Evolutionary conservation across 768 basidiomycete species (phyloP).

Genomic region (Suillus lakei): DNA sequence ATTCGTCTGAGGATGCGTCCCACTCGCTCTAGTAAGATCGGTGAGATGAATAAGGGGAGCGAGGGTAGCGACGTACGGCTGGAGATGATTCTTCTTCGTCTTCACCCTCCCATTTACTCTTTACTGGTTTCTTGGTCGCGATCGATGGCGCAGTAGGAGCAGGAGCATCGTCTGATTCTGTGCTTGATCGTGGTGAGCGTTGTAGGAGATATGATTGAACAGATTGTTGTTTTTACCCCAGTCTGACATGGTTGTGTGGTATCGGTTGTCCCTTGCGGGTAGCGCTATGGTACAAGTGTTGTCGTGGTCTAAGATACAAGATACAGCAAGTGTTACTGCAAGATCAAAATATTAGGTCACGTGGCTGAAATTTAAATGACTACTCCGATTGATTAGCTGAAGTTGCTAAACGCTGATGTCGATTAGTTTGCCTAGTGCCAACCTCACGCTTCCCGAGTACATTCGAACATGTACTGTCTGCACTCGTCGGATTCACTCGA

Average conservation of each 20-base stretch:
- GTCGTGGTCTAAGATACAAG: constrained; percentile 2
- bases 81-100: constrained; percentile 85
- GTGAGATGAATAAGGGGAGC: not conserved
- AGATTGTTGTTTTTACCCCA: constrained; percentile 43
- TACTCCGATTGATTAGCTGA: too few species aligned
- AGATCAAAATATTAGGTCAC: constrained; percentile 2
- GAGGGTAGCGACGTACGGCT: constrained; percentile 54
- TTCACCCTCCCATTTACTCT: constrained; percentile 87
- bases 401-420: too few species aligned
- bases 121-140: constrained; percentile 35
- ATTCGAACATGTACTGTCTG: too few species aligned
- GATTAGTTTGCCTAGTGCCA: too few species aligned
- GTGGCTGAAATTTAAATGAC: not conserved
- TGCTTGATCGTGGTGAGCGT: constrained; percentile 27
- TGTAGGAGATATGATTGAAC: constrained; percentile 7
- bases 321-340: not conserved
- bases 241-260: constrained; percentile 43
- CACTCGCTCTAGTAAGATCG: constrained; percentile 78
- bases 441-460: too few species aligned
- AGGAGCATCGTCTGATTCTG: constrained; percentile 45
- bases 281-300: constrained; percentile 5
- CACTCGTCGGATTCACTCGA: too few species aligned
- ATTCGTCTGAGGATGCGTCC: constrained; percentile 84
- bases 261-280: constrained; percentile 7
- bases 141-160: constrained; percentile 27